Percentiles rank a stretch among this genome's conserved stretches.
Evolutionary conservation across 768 basidiomycete species (phyloP).

Genomic region (Mycena pura): DNA sequence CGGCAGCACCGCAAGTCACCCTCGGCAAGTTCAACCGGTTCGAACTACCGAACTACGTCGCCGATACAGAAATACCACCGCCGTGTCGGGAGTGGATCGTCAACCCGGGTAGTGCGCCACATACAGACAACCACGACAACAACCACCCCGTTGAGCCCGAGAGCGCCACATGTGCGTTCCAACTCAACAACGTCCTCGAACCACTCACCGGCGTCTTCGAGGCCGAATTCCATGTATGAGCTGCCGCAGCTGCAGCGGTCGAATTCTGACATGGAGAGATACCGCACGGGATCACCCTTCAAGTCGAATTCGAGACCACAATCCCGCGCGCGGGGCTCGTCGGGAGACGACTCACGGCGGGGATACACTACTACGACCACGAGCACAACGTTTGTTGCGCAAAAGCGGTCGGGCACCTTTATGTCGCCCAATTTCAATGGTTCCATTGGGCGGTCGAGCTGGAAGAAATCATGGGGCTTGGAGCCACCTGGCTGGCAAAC

Average conservation of each 20-base stretch:
- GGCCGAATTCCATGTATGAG: constrained; percentile 82
- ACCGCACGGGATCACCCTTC: constrained; percentile 71
- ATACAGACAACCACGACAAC: constrained; percentile 47
- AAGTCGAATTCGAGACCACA: constrained; percentile 54
- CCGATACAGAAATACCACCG: constrained; percentile 83
- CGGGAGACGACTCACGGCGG: constrained; percentile 33
- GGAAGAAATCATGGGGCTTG: constrained; percentile 90
- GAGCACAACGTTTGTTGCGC: constrained; percentile 76
- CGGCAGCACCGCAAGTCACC: constrained; percentile 76
- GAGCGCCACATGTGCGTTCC: constrained; percentile 68
- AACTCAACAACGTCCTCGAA: constrained; percentile 81
- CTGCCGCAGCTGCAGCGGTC: constrained; percentile 30
- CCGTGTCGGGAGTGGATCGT: constrained; percentile 80
- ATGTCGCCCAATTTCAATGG: constrained; percentile 47
- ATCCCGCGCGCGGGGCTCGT: constrained; percentile 53
- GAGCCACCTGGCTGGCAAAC: constrained; percentile 88
- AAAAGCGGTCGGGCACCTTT: constrained; percentile 82
- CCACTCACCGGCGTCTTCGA: constrained; percentile 77
- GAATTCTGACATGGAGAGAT: constrained; percentile 67
- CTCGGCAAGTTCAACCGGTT: constrained; percentile 78
- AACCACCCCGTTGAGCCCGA: constrained; percentile 19
- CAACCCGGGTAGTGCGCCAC: constrained; percentile 80
- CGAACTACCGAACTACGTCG: constrained; percentile 73
- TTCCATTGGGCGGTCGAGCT: constrained; percentile 71
- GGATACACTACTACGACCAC: constrained; percentile 35